These are phyloP conservation scores for Blastobotrys chiropterorum DNA, from an alignment of 805 yeast species.

Conservation along the genomic window DNA sequence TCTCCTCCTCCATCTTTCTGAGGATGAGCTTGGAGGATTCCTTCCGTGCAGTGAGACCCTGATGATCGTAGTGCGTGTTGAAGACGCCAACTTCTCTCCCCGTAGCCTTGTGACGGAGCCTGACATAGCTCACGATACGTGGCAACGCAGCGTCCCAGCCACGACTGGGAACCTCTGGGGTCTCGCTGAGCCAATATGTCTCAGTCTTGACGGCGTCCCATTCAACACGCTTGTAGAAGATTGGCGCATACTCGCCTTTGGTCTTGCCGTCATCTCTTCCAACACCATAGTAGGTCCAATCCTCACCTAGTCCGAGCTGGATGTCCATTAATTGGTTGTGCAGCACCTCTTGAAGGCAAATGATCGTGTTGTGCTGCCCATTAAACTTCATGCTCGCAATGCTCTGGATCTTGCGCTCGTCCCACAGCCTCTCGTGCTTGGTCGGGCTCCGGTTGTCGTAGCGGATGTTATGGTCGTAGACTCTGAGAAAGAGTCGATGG, in stretches of 20 bases:
- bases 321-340: conserved; percentile 43
- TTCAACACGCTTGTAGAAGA: conserved; percentile 35
- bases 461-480: conserved; percentile 24
- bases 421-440: conserved; percentile 43
- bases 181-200: conserved; percentile 48
- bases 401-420: conserved; percentile 34
- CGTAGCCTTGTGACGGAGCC: conserved; percentile 18
- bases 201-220: conserved; percentile 36
- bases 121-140: conserved; percentile 32
- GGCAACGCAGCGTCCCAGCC: conserved; percentile 45
- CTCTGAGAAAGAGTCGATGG: conserved; percentile 6
- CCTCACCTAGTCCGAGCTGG: conserved; percentile 26
- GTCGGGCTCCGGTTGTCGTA: conserved; percentile 19
- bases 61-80: conserved; percentile 48
- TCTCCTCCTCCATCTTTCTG: conserved; percentile 23
- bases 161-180: conserved; percentile 47
- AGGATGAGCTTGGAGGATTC: conserved; percentile 42
- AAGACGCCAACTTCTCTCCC: conserved; percentile 29
- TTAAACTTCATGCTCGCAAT: conserved; percentile 37
- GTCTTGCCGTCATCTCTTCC: conserved; percentile 49
- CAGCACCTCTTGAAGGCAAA: conserved; percentile 45
- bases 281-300: conserved; percentile 43
- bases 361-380: conserved; percentile 32
- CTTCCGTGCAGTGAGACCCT: conserved; percentile 40
- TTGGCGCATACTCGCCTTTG: conserved; percentile 47